A percentile compares a stretch with the other conserved stretches of the same genome.
Conservation (phyloP, 169 alveolate genomes). For the Plasmodium blacklocki region DNA sequence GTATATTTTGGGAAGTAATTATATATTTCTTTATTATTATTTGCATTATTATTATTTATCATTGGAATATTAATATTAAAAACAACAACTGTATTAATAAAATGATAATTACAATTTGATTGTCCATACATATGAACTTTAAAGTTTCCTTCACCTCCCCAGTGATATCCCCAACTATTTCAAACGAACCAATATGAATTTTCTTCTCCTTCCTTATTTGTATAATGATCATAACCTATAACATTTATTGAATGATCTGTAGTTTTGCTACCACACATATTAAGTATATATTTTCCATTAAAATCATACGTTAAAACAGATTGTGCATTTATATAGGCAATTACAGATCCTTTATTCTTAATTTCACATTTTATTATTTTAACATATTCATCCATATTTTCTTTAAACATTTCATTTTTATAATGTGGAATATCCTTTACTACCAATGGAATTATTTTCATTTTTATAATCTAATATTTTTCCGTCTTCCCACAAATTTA, state of each 20-base stretch:
- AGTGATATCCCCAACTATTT: conserved; percentile 68
- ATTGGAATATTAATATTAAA: conserved; percentile 7
- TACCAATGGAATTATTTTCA: not conserved
- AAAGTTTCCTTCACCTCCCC: conserved; percentile 58
- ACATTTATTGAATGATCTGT: conserved; percentile 66
- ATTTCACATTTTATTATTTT: conserved; percentile 32
- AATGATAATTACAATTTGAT: not conserved
- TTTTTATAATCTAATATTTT: not conserved
- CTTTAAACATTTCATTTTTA: not conserved
- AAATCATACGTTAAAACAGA: conserved; percentile 19
- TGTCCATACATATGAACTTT: conserved; percentile 62
- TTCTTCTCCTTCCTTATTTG: conserved; percentile 7
- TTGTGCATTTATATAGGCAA: conserved; percentile 26
- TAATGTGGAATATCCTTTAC: not conserved
- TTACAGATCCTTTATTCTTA: conserved; percentile 55
- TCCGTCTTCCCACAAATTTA: not conserved
- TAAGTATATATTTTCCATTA: conserved; percentile 49
- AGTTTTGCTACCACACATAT: conserved; percentile 32
- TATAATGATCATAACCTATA: conserved; percentile 74
- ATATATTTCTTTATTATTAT: not conserved
- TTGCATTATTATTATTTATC: not conserved
- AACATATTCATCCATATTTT: conserved; percentile 22
- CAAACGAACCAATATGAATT: conserved; percentile 37
- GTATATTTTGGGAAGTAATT: conserved; percentile 14
- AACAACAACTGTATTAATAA: conserved; percentile 20